These are phyloP conservation scores for Nitzschia putrida DNA, from an alignment of 108 stramenopile genomes.

Conservation along the genomic window DNA sequence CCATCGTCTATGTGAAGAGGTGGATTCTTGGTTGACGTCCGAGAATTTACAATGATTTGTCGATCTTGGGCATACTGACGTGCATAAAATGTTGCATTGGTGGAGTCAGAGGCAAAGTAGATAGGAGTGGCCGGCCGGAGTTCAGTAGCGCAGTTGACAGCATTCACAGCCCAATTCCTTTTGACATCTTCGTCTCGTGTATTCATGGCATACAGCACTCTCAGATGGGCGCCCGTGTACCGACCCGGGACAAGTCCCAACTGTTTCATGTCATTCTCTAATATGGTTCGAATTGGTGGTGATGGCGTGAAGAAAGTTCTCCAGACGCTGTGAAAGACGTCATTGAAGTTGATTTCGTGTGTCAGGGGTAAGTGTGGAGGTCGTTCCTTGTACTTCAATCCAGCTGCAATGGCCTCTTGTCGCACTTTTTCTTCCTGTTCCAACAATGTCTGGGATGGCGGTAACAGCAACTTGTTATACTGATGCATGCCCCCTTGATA, in stretches of 20 bases:
- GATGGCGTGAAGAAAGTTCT: slow-evolving; percentile 42
- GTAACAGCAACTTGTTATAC: neutral
- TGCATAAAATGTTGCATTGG: slow-evolving; percentile 9
- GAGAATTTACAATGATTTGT: neutral
- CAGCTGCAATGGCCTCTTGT: slow-evolving; percentile 8
- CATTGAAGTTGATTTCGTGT: slow-evolving; percentile 18
- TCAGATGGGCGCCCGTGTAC: slow-evolving; percentile 43
- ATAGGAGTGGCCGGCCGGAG: slow-evolving; percentile 27
- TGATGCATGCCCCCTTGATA: neutral
- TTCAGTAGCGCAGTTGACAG: slow-evolving; percentile 37
- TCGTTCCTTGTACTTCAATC: neutral
- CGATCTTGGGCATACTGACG: slow-evolving; percentile 2
- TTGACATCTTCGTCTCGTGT: slow-evolving; percentile 1
- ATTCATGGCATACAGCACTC: slow-evolving; percentile 34
- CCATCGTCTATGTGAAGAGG: slow-evolving; percentile 35
- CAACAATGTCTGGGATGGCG: slow-evolving; percentile 16
- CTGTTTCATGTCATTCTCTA: slow-evolving; percentile 18
- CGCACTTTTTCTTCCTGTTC: slow-evolving; percentile 11
- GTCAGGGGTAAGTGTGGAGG: too few relatives aligned
- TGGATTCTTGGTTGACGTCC: slow-evolving; percentile 4
- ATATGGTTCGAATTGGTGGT: slow-evolving; percentile 18
- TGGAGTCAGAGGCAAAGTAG: slow-evolving; percentile 39
- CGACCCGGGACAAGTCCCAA: slow-evolving; percentile 35
- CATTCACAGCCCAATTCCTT: slow-evolving; percentile 28
- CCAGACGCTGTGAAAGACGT: slow-evolving; percentile 35